Evolutionary conservation across 345 rosid species (phyloP).

Genomic region (Salix suchowensis): DNA sequence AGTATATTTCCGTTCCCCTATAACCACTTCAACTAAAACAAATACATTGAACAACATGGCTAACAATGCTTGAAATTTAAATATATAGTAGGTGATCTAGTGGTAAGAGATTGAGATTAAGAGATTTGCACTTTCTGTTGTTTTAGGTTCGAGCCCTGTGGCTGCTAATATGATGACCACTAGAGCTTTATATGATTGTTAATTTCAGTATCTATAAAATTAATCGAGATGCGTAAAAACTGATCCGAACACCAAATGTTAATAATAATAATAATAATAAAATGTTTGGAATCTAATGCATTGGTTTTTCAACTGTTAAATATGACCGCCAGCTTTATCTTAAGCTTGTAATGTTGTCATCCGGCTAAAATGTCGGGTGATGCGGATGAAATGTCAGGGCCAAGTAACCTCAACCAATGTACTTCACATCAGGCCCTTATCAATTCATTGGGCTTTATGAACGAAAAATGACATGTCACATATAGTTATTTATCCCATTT

Average conservation of each 20-base stretch:
- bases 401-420: neutral
- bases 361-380: neutral
- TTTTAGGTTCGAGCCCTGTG: too few relatives aligned
- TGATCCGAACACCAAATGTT: rapidly evolving
- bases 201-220: too few relatives aligned
- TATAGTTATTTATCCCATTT: too few relatives aligned
- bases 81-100: too few relatives aligned
- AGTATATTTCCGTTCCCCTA: neutral
- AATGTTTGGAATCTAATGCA: neutral
- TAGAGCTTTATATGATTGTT: too few relatives aligned
- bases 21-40: neutral
- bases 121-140: too few relatives aligned
- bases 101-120: too few relatives aligned
- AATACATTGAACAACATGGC: neutral
- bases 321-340: neutral
- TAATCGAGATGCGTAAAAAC: too few relatives aligned
- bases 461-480: neutral
- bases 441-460: neutral
- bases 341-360: neutral
- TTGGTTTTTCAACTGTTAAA: neutral
- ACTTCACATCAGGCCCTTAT: neutral
- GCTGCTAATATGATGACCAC: too few relatives aligned
- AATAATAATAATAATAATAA: too few relatives aligned
- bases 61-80: too few relatives aligned
- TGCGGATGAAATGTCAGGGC: constrained; percentile 3